Evolutionary conservation across 345 rosid species (phyloP).

Genomic region (Syzygium aromaticum): DNA sequence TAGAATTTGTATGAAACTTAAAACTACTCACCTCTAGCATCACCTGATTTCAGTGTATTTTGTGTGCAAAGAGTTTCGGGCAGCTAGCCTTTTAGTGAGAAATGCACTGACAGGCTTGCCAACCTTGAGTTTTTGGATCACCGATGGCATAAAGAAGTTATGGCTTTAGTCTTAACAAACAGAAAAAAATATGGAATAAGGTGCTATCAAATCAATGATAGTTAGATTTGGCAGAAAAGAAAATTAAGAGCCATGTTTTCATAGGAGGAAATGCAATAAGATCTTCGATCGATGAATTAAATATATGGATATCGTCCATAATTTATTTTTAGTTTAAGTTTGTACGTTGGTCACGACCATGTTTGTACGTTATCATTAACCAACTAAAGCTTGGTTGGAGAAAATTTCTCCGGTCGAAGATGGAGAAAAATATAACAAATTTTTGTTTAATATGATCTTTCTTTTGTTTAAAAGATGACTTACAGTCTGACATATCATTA

Average conservation of each 20-base stretch:
- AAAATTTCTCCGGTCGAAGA: not conserved
- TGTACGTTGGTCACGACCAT: not conserved
- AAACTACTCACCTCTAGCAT: not conserved
- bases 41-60: no score
- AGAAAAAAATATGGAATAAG: not conserved
- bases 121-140: no score
- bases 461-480: not conserved
- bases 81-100: no score
- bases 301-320: not conserved
- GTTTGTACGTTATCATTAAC: not conserved
- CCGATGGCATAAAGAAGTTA: no score
- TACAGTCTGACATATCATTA: not conserved
- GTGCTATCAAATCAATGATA: not conserved
- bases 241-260: not conserved
- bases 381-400: not conserved
- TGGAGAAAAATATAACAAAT: not conserved
- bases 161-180: not conserved
- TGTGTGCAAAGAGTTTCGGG: no score
- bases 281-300: not conserved
- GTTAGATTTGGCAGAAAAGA: not conserved
- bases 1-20: rapidly evolving
- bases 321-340: not conserved
- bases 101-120: no score
- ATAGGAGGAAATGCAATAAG: not conserved
- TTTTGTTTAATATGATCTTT: not conserved